Base-by-base conservation (phyloP, 108 stramenopile species). In the Craspedostauros australis region DNA sequence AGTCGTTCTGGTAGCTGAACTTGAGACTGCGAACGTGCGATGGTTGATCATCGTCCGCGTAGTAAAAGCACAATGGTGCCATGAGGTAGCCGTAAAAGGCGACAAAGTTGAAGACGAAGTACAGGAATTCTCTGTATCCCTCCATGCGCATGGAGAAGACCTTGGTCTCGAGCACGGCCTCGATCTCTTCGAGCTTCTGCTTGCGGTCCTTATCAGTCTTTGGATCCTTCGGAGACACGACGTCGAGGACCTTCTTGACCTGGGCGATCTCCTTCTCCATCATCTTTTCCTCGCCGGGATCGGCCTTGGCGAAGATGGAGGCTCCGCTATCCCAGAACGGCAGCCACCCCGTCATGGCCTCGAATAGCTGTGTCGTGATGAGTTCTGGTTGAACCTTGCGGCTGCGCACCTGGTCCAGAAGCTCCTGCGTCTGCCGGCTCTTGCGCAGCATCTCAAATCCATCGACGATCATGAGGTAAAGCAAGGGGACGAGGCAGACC, bases 11-110 rank as follows among this genome's bases (percentile, higher is more conserved):
- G 63, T 73, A 51, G 33, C 75, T 54, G 12, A 84, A 71, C 36
- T 80, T 65, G 47, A 86, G 36, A 2, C 45, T 33, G 31, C 63
- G 46, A 9, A 86, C 54, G 38, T 62, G 75, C 1, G 20, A 20
- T 0, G 82, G 84, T 48, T 89, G 83, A 0, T 64, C 55, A 29
- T 72, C 73, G 18, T 86, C 80, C 7, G 73, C 62, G 26, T 57
- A 80, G 39, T 75, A 82, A 49, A 79, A 91, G 19, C 62, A 68
- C 31, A 79, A 48, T 33, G 84, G 47, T 33, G 73, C 79, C 56
- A 86, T 72, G 19, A 79, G 34, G 48, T 80, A 53, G 18, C 93
- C 88, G 48, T 91, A 91, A 57, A 94, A 90, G 15, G 93, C 93
- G 46, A 83, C 53, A 47, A 79, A 85, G 50, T 94, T 94, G 48